phyloP scores from a whole-genome alignment of 768 basidiomycete genomes.

The Leucocoprinus birnbaumii region DNA sequence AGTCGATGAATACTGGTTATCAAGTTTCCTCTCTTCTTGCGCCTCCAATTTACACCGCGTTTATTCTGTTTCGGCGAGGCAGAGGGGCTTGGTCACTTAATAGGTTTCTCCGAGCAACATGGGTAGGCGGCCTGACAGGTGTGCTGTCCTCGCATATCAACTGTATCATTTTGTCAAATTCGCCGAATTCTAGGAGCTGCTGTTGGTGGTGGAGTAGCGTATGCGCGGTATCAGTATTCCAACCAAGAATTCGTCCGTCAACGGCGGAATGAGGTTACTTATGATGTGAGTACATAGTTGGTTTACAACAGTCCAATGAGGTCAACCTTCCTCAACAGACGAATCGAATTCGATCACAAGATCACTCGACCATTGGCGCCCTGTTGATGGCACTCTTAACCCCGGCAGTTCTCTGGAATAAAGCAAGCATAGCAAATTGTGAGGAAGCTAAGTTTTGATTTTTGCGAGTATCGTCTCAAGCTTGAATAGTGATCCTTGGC shows the following conservation, averaged over 20 bases:
- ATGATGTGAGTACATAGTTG: constrained; percentile 44
- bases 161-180: constrained; percentile 10
- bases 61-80: constrained; percentile 53
- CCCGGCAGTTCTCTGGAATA: constrained; percentile 74
- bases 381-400: constrained; percentile 60
- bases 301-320: neutral
- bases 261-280: constrained; percentile 48
- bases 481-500: constrained; percentile 60
- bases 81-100: constrained; percentile 55
- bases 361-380: constrained; percentile 74
- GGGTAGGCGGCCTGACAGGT: constrained; percentile 68
- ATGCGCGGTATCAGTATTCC: constrained; percentile 54
- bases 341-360: constrained; percentile 58
- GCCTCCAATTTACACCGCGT: constrained; percentile 58
- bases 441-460: constrained; percentile 15
- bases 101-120: constrained; percentile 65
- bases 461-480: neutral
- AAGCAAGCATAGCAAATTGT: constrained; percentile 62
- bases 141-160: constrained; percentile 3
- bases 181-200: constrained; percentile 36
- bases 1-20: constrained; percentile 65
- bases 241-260: constrained; percentile 45
- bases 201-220: constrained; percentile 55
- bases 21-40: constrained; percentile 60
- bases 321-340: constrained; percentile 33